A percentile compares a stretch with the other conserved stretches of the same genome.
Evolutionary conservation across 2,329 filamentous ascomycete genomes (phyloP).

Genomic region (Penicillium griseofulvum): DNA sequence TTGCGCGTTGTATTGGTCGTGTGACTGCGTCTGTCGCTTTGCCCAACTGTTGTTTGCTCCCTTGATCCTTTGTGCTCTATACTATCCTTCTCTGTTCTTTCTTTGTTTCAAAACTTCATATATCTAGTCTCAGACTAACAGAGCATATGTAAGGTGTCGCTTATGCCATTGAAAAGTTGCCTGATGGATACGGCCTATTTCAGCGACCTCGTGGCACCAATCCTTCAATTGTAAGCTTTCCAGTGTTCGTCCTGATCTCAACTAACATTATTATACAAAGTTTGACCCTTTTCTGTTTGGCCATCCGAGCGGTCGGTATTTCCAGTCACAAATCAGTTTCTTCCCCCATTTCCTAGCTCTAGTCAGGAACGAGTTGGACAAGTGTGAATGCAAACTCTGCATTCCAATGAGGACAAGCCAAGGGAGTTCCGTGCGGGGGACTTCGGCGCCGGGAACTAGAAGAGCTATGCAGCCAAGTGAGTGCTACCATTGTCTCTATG

Average conservation of each 20-base stretch:
- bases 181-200: conserved; percentile 54
- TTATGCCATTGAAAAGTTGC: conserved; percentile 55
- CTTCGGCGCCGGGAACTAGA: background rate
- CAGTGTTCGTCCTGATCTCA: background rate
- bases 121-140: background rate
- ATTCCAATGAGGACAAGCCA: conserved; percentile 12
- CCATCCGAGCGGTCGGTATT: conserved; percentile 51
- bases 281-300: conserved; percentile 58
- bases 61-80: background rate
- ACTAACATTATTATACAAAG: conserved; percentile 26
- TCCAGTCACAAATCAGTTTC: conserved; percentile 55
- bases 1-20: background rate
- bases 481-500: background rate
- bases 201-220: conserved; percentile 47
- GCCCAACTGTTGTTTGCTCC: background rate
- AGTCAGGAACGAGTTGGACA: conserved; percentile 51
- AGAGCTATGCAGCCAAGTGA: background rate
- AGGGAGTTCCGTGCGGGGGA: conserved; percentile 4
- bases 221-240: conserved; percentile 31
- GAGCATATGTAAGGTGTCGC: conserved; percentile 34
- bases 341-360: conserved; percentile 54
- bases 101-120: background rate
- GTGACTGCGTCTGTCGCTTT: background rate
- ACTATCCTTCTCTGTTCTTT: background rate
- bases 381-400: conserved; percentile 54